Percentiles rank a stretch among this genome's conserved stretches.
These are phyloP conservation scores for Suillus americanus DNA, from an alignment of 768 basidiomycete species.

Conservation along the genomic window DNA sequence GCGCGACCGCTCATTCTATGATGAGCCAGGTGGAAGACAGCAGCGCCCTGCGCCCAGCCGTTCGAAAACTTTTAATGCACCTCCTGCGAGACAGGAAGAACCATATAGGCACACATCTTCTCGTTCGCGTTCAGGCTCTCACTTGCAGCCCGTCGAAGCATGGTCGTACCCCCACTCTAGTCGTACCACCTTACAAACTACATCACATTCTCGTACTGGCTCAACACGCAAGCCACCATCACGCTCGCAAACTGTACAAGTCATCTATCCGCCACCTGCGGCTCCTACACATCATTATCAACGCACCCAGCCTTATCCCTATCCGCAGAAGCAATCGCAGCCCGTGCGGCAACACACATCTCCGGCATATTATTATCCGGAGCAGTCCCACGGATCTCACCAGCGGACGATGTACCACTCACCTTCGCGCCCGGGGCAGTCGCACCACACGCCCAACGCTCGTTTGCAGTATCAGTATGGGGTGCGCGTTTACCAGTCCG, in stretches of 20 bases:
- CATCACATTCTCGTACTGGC: slow-evolving; percentile 18
- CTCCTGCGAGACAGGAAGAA: slow-evolving; percentile 15
- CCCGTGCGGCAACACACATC: slow-evolving; percentile 19
- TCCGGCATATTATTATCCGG: slow-evolving; percentile 19
- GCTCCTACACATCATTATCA: slow-evolving; percentile 8
- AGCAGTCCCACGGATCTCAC: slow-evolving; percentile 13
- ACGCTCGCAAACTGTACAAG: slow-evolving; percentile 15
- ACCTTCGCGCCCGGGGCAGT: slow-evolving; percentile 30
- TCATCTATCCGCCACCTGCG: slow-evolving; percentile 15
- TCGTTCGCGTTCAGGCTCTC: slow-evolving; percentile 24
- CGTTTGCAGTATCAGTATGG: slow-evolving; percentile 29
- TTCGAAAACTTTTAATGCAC: background rate
- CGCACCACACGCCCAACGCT: slow-evolving; percentile 16
- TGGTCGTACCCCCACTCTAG: slow-evolving; percentile 17
- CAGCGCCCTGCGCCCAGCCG: slow-evolving; percentile 10
- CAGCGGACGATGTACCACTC: slow-evolving; percentile 17
- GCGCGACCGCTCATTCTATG: slow-evolving; percentile 32
- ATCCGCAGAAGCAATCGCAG: slow-evolving; percentile 23
- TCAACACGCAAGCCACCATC: slow-evolving; percentile 9
- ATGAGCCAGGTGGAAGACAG: slow-evolving; percentile 9
- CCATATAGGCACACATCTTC: slow-evolving; percentile 21
- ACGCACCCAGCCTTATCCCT: slow-evolving; percentile 11
- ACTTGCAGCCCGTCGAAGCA: slow-evolving; percentile 16
- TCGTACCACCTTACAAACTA: slow-evolving; percentile 18
- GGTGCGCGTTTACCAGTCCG: slow-evolving; percentile 19